A percentile compares a stretch with the other conserved stretches of the same genome.
phyloP scores from a whole-genome alignment of 768 basidiomycete species.

The Dendrothele bispora region DNA sequence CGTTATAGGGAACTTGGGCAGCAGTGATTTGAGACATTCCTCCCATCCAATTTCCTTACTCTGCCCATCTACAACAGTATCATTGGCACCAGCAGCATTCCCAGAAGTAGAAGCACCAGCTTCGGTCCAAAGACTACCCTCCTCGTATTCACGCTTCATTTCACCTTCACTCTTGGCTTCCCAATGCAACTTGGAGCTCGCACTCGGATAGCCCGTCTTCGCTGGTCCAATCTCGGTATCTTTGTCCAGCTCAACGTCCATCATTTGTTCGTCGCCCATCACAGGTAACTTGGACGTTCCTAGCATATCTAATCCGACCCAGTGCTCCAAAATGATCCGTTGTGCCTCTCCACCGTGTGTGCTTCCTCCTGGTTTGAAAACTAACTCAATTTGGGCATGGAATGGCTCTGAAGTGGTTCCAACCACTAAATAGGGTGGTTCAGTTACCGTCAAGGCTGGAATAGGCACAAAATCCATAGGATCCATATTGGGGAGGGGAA shows the following conservation, averaged over 20 bases:
- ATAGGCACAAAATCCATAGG: slow-evolving; percentile 15
- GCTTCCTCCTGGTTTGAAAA: slow-evolving; percentile 37
- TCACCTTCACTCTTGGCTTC: slow-evolving; percentile 12
- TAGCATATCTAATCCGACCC: slow-evolving; percentile 50
- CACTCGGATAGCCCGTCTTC: slow-evolving; percentile 27
- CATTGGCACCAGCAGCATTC: background rate
- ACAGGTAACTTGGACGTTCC: slow-evolving; percentile 18
- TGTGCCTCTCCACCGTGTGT: slow-evolving; percentile 29
- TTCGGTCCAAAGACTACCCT: background rate
- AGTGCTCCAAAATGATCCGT: slow-evolving; percentile 46
- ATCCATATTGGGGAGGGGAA: slow-evolving; percentile 15
- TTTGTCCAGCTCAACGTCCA: slow-evolving; percentile 54
- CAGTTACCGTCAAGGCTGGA: slow-evolving; percentile 18
- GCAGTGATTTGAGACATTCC: slow-evolving; percentile 29
- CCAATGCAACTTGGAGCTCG: slow-evolving; percentile 40
- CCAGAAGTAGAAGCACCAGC: background rate
- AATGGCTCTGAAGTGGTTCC: slow-evolving; percentile 44
- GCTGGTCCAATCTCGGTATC: slow-evolving; percentile 39
- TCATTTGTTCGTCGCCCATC: slow-evolving; percentile 50
- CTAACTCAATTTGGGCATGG: slow-evolving; percentile 44
- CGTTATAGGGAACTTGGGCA: slow-evolving; percentile 43
- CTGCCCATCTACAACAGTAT: background rate
- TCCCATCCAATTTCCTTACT: background rate
- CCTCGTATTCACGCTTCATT: background rate
- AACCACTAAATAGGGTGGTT: slow-evolving; percentile 46